These are phyloP conservation scores for Cladosporium colombiae DNA, from an alignment of 2,329 filamentous ascomycete genomes.

Conservation along the genomic window DNA sequence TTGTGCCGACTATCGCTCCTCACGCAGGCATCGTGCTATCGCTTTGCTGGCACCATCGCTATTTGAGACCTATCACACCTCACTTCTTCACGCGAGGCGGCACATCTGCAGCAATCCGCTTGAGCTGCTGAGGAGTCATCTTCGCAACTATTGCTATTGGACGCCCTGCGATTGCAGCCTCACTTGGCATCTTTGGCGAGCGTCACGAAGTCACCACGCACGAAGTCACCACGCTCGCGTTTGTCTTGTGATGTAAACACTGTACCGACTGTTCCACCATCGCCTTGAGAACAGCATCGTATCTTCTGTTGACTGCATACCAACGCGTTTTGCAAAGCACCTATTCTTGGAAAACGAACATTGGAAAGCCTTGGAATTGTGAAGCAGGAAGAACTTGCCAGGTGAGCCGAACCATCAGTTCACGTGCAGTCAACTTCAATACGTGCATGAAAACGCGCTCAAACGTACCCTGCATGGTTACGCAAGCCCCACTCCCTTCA, in stretches of 20 bases:
- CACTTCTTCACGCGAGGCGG: neutral
- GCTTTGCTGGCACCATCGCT: neutral
- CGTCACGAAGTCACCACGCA: neutral
- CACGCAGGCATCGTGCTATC: neutral
- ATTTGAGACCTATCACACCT: constrained; percentile 6
- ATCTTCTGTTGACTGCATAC: neutral
- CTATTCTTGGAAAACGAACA: neutral
- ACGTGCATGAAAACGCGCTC: neutral
- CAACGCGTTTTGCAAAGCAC: neutral
- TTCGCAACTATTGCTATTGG: neutral
- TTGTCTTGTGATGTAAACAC: neutral
- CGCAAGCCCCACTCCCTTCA: neutral
- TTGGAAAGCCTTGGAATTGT: neutral
- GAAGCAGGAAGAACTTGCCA: neutral
- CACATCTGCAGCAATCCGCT: neutral
- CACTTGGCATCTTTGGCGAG: neutral
- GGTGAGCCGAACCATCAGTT: neutral
- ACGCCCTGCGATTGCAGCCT: constrained; percentile 2
- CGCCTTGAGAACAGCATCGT: neutral
- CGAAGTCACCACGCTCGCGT: neutral
- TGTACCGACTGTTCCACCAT: neutral
- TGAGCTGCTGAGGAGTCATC: neutral
- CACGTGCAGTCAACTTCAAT: neutral
- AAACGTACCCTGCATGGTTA: neutral
- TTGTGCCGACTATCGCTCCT: neutral